Base-by-base conservation (phyloP, 768 basidiomycete species). In the Suillus discolor region DNA sequence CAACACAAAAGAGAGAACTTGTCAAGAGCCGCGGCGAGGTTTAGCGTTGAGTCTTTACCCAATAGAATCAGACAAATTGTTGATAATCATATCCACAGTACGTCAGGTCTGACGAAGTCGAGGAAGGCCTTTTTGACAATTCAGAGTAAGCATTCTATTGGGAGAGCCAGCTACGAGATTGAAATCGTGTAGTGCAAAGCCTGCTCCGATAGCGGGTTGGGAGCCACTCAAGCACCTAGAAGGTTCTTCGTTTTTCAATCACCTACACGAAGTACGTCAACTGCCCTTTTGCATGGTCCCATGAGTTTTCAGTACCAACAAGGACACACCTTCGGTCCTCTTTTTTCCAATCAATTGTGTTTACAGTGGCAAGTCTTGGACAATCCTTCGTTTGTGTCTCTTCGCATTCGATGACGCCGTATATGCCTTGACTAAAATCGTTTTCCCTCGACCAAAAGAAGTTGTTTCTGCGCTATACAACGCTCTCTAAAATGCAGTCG, bases 81-180 rank as follows among this genome's bases (percentile, higher is more conserved):
- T 31, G 31, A 31, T 31, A 6, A 31, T 31, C 6, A 13, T 39
- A 39, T 39, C 15, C 41, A 16, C 41, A 41, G 41, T 41, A 41
- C 41, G 6, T 5, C 41, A 41, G 41, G 41, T 16, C 6, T 41
- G 39, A 41, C 6, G 15, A 55, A 4, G 8, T 55, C 16, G 11
- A 34, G 31, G 20, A 34, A 54, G 53, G 31, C 13, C 9, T 31
- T 55, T 55, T 55, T 6, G 18, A 55, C 31, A 34, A 18, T 34
- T n/a, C 31, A 55, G 54, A 54, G 53, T 54, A 54, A 54, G 53
- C 28, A 31, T 18, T n/a, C n/a, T n/a, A n/a, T n/a, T n/a, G n/a
- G 11, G 16, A 55, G 28, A 18, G 31, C 2, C 8, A 53, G 4
- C 25, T 6, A 54, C 18, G 18, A 54, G 4, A 23, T 23, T 34